Evolutionary conservation across 208 protist species (phyloP), one percentile per base, ranked within the genome.

Genomic region (Leishmania lainsoni): DNA sequence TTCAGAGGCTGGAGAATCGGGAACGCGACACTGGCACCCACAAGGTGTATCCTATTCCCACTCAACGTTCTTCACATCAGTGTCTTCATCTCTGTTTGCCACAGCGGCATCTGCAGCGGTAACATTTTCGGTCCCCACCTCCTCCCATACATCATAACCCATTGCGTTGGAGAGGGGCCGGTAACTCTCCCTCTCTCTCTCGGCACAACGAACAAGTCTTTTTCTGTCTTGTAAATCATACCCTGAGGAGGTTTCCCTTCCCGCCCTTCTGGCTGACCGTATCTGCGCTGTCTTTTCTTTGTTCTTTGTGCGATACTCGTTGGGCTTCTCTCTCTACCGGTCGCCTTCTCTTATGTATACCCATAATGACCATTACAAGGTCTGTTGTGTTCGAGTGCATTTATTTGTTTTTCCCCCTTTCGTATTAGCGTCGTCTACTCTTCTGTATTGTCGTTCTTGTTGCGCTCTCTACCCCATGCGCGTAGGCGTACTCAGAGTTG

Each of bases 221-320:
- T 17, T 63, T 17, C 26, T 63, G 26, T n/a, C 22, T n/a, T 29
- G 42, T 45, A 45, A 52, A 20, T 58, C 78, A 42, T n/a, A 0
- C 10, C 45, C 29, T 29, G 74, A 68, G n/a, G 49, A 65, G 14
- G 39, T 78, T 79, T 45, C 66, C 63, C 54, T 71, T 83, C 73
- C 72, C 79, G 61, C 59, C 59, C 73, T 58, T 75, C 73, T 79
- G 45, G 49, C 29, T 32, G 66, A 65, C 17, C 59, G 26, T 69
- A 66, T 5, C 52, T 49, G 61, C 6, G 75, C 49, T 76, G 8
- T 26, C 59, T 61, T 48, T 26, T 65, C 32, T 75, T 65, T 69
- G 68, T 76, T 81, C 70, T 75, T 10, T 58, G 58, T 12, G 58
- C 26, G 58, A 2, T 9, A 63, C 58, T n/a, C 58, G 58, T 32